Conservation (phyloP, 257 asterid species). For the Cruciata laevipes region DNA sequence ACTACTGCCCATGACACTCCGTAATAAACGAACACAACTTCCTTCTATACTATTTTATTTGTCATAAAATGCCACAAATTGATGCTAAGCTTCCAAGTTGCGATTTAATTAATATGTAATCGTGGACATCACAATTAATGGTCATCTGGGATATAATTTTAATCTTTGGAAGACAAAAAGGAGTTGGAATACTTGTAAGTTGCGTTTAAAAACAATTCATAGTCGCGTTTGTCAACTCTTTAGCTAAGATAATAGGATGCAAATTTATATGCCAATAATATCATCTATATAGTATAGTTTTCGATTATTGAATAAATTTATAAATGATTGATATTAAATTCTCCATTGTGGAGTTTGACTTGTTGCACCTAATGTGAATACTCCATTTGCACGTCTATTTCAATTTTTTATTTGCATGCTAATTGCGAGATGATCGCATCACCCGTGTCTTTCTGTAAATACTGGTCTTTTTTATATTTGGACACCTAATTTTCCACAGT, state of each 20-base stretch:
- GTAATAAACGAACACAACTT: background rate
- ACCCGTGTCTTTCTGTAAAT: background rate
- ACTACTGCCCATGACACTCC: too few species aligned
- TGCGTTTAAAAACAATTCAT: background rate
- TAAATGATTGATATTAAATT: background rate
- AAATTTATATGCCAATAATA: background rate
- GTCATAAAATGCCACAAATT: background rate
- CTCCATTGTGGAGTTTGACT: constrained; percentile 10
- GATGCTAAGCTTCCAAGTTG: background rate
- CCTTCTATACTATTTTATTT: too few species aligned
- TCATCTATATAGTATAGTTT: too few species aligned
- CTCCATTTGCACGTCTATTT: background rate
- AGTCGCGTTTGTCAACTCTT: constrained; percentile 10
- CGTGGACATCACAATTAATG: background rate
- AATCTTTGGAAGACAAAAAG: background rate
- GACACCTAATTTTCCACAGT: background rate
- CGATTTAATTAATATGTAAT: background rate
- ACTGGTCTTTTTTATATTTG: background rate
- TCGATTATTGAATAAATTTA: background rate
- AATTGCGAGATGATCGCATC: background rate
- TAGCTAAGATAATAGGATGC: background rate
- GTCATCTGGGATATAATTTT: too few species aligned
- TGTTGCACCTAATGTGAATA: background rate
- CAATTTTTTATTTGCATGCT: background rate
- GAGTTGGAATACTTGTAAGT: background rate